Percentiles rank a stretch among this genome's conserved stretches.
Conservation (phyloP, 2,329 filamentous ascomycete genomes). For the Epicoccum nigrum region DNA sequence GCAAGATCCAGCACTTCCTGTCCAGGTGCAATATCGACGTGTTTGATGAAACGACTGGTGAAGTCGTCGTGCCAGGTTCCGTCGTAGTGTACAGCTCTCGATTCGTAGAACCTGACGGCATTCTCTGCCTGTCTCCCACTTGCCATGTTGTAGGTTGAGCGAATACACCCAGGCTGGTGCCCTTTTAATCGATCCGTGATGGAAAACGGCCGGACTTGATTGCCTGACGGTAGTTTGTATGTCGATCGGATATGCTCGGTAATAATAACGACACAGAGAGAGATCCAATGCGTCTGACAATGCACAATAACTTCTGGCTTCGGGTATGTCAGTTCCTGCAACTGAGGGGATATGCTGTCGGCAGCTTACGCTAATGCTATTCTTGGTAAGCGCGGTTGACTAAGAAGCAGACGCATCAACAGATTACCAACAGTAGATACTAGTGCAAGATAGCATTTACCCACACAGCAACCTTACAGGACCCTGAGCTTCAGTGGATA, state of each 20-base stretch:
- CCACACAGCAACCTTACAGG: no score
- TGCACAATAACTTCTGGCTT: not conserved
- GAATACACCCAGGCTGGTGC: not conserved
- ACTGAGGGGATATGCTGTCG: slow-evolving; percentile 7
- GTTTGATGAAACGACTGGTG: slow-evolving; percentile 46
- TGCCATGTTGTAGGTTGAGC: not conserved
- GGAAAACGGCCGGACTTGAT: slow-evolving; percentile 2
- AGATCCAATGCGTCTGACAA: not conserved
- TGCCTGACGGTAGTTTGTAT: not conserved
- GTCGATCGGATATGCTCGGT: not conserved
- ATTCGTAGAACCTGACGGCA: slow-evolving; percentile 45
- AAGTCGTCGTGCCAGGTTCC: slow-evolving; percentile 51
- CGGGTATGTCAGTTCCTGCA: not conserved
- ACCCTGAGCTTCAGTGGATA: no score
- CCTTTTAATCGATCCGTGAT: not conserved
- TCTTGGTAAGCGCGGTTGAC: slow-evolving; percentile 13
- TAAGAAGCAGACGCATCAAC: no score
- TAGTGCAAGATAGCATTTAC: not conserved
- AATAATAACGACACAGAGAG: not conserved
- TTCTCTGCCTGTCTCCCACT: slow-evolving; percentile 32
- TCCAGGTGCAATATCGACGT: slow-evolving; percentile 41
- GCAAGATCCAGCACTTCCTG: slow-evolving; percentile 54
- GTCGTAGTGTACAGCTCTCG: slow-evolving; percentile 47
- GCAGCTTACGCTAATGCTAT: not conserved
- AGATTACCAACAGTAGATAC: not conserved